phyloP scores from a whole-genome alignment of 805 yeast species.

The Clavispora fructus region DNA sequence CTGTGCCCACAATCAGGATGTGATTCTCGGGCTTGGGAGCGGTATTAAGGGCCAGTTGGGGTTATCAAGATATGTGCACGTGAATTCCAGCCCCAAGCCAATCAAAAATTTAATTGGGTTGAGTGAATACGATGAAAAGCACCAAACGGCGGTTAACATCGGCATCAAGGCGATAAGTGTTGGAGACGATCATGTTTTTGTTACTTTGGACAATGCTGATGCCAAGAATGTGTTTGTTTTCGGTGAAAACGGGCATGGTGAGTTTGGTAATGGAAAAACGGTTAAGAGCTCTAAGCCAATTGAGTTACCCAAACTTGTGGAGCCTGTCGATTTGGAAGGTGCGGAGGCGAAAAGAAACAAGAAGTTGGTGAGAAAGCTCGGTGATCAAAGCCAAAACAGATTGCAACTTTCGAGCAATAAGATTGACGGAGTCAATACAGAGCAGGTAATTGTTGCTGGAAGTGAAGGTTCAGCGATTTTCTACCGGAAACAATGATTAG shows the following conservation, averaged over 20 bases:
- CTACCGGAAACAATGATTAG: slow-evolving; percentile 34
- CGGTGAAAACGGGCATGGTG: slow-evolving; percentile 84
- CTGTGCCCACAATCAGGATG: slow-evolving; percentile 14
- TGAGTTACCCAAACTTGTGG: slow-evolving; percentile 50
- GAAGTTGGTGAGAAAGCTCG: slow-evolving; percentile 25
- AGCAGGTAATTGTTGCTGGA: slow-evolving; percentile 62
- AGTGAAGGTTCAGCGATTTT: slow-evolving; percentile 56
- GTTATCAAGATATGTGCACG: slow-evolving; percentile 67
- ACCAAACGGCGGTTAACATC: slow-evolving; percentile 3
- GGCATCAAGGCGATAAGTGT: slow-evolving; percentile 42
- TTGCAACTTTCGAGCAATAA: slow-evolving; percentile 37
- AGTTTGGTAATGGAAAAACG: slow-evolving; percentile 77
- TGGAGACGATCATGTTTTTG: slow-evolving; percentile 63
- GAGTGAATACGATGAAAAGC: slow-evolving; percentile 12
- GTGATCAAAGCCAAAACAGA: slow-evolving; percentile 36
- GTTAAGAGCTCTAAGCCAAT: slow-evolving; percentile 53
- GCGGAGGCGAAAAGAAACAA: slow-evolving; percentile 11
- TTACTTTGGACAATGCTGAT: slow-evolving; percentile 48
- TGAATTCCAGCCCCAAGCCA: slow-evolving; percentile 61
- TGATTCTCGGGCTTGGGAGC: slow-evolving; percentile 67
- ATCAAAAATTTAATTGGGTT: slow-evolving; percentile 25
- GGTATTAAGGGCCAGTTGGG: slow-evolving; percentile 88
- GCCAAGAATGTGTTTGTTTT: slow-evolving; percentile 60
- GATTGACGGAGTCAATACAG: slow-evolving; percentile 26
- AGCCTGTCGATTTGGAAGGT: slow-evolving; percentile 40